Conservation (phyloP, 1,139 yeast genomes). For the Kurtzmaniella quercitrusa region DNA sequence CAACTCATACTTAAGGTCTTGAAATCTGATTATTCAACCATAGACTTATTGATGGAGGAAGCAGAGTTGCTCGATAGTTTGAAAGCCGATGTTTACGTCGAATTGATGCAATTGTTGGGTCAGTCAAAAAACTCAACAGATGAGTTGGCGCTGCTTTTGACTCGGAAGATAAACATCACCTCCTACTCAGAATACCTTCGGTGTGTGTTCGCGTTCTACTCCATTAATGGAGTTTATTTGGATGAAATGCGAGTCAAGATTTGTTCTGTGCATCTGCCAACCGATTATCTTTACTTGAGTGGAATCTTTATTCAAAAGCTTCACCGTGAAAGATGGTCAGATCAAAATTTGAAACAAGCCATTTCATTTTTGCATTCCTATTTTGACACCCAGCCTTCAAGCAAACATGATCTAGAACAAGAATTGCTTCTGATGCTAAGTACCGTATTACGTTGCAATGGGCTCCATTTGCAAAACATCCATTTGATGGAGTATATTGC, state of each 20-base stretch:
- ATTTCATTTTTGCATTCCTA: not conserved
- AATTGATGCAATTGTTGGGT: not conserved
- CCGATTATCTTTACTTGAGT: not conserved
- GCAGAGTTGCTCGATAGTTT: constrained; percentile 7
- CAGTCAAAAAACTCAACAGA: not conserved
- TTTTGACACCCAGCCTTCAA: not conserved
- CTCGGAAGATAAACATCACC: not conserved
- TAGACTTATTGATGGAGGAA: constrained; percentile 2
- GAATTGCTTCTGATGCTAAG: not conserved
- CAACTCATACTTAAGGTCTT: constrained; percentile 12
- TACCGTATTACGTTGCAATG: not conserved
- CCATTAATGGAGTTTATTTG: not conserved
- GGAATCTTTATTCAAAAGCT: constrained; percentile 1
- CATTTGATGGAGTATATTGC: not conserved
- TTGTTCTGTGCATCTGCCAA: not conserved
- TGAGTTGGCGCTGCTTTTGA: not conserved
- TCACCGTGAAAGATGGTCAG: not conserved
- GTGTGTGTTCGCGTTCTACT: not conserved
- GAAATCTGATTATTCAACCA: constrained; percentile 1
- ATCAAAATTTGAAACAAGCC: not conserved
- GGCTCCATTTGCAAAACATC: not conserved
- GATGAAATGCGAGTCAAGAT: not conserved
- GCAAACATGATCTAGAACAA: not conserved
- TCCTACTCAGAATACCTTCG: not conserved
- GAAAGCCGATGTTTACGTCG: constrained; percentile 4